Conservation (phyloP, 108 stramenopile genomes). For the Nitzschia sp. region DNA sequence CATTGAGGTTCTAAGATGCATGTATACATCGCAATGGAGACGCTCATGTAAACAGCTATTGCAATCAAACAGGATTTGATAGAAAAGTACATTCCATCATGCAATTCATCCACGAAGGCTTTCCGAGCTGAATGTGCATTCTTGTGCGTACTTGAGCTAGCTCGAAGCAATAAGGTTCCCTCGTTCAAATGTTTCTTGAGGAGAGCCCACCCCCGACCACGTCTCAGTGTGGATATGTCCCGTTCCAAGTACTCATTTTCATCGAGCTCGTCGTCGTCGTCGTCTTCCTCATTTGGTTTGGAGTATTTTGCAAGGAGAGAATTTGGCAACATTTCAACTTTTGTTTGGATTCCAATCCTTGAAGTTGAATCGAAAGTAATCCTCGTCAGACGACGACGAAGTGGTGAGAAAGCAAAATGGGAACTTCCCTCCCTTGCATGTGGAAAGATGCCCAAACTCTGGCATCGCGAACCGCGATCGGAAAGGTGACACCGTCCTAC, state of each 20-base stretch:
- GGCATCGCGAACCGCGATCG: no score
- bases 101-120: conserved; percentile 6
- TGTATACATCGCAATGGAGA: conserved; percentile 21
- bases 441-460: no score
- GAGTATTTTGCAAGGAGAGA: no score
- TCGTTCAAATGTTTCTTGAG: conserved; percentile 4
- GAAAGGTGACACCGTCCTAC: no score
- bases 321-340: no score
- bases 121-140: neutral
- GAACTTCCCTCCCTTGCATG: no score
- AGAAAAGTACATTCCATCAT: conserved; percentile 13
- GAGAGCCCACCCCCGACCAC: neutral
- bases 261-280: neutral
- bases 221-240: neutral
- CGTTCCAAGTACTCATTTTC: neutral
- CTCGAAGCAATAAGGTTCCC: neutral
- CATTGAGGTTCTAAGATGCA: conserved; percentile 33
- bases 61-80: conserved; percentile 18
- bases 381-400: no score
- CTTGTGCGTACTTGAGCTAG: neutral
- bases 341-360: no score
- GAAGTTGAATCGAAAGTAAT: no score
- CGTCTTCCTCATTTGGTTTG: neutral
- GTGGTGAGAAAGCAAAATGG: no score
- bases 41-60: conserved; percentile 22